phyloP scores from a whole-genome alignment of 177 flowering plant species.

The Viscum album region DNA sequence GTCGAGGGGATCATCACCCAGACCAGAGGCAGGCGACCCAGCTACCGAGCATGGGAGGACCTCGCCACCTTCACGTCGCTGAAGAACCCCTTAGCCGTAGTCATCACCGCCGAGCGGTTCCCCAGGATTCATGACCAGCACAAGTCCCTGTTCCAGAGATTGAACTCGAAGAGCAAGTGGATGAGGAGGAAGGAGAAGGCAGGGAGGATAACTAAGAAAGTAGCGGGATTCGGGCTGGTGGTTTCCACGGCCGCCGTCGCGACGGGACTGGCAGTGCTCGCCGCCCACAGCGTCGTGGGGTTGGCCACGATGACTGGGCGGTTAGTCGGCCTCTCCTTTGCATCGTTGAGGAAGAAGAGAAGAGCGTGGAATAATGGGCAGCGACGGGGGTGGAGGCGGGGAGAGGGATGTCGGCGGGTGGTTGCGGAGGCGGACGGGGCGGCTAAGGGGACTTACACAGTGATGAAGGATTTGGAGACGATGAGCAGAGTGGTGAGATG shows the following conservation, averaged over 20 bases:
- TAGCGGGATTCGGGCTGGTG: conserved; percentile 21
- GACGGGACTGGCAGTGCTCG: conserved; percentile 25
- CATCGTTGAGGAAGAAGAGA: not conserved
- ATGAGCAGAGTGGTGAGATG: conserved; percentile 44
- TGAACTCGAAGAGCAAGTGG: conserved; percentile 25
- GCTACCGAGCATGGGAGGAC: conserved; percentile 16
- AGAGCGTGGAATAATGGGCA: not conserved
- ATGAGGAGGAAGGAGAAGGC: conserved; percentile 24
- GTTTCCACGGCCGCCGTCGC: conserved; percentile 24
- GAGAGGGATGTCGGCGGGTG: conserved; percentile 3
- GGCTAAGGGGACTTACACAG: conserved; percentile 46
- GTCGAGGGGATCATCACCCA: conserved; percentile 30
- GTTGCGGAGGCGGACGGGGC: conserved; percentile 50
- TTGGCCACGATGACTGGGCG: conserved; percentile 34
- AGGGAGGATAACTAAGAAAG: conserved; percentile 23
- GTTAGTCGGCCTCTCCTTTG: not conserved
- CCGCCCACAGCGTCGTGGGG: conserved; percentile 41
- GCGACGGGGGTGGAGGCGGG: not conserved
- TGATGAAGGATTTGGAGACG: conserved; percentile 57
- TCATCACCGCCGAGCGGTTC: conserved; percentile 21
- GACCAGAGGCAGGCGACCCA: conserved; percentile 15
- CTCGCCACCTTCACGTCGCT: conserved; percentile 31
- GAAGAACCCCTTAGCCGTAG: conserved; percentile 35
- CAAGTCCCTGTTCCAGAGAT: conserved; percentile 20
- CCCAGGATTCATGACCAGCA: conserved; percentile 24